These are phyloP conservation scores for Neurospora africana DNA, from an alignment of 495 filamentous ascomycete species.

Conservation along the genomic window DNA sequence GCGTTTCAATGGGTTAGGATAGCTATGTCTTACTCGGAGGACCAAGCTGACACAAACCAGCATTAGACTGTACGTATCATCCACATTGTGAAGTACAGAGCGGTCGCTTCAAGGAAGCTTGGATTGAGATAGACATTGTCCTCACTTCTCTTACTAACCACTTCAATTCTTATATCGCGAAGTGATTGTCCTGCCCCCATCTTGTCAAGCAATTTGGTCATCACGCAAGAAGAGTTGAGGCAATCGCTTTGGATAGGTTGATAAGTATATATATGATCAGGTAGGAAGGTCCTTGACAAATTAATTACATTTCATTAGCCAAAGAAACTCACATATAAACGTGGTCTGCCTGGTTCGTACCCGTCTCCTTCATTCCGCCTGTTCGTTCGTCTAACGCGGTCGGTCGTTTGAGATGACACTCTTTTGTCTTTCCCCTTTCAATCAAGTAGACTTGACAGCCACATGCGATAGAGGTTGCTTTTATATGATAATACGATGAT, in stretches of 20 bases:
- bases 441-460: not conserved
- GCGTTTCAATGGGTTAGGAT: not conserved
- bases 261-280: not conserved
- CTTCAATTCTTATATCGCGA: not conserved
- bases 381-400: not conserved
- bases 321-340: not conserved
- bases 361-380: not conserved
- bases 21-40: not conserved
- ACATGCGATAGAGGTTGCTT: not conserved
- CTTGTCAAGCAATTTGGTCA: not conserved
- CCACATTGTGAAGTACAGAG: not conserved
- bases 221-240: not conserved
- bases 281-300: not conserved
- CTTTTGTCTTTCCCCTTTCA: not conserved
- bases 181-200: not conserved
- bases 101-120: not conserved
- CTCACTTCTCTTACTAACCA: not conserved
- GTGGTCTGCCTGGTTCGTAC: not conserved
- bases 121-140: not conserved
- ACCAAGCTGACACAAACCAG: not conserved
- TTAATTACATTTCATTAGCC: not conserved
- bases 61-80: not conserved
- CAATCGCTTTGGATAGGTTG: not conserved
- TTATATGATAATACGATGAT: not conserved
- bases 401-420: not conserved